These are phyloP conservation scores for Euphrasia arctica DNA, from an alignment of 305 asterid genomes.

Conservation along the genomic window DNA sequence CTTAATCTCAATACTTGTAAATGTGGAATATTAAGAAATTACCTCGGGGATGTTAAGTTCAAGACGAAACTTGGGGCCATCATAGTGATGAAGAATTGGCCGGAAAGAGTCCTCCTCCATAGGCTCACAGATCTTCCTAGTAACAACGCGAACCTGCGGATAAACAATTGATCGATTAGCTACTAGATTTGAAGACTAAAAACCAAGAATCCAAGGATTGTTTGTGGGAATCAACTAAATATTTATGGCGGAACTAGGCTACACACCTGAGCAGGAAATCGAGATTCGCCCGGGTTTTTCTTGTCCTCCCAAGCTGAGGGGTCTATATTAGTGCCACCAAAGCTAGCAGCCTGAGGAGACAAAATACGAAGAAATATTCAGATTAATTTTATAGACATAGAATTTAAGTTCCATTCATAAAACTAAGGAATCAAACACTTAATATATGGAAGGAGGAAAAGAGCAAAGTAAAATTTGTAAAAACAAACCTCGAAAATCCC, in stretches of 20 bases:
- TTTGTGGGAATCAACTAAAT: neutral
- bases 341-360: constrained; percentile 80
- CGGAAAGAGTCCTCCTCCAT: constrained; percentile 96
- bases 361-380: neutral
- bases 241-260: neutral
- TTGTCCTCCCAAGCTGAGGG: constrained; percentile 99
- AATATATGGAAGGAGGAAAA: too few relatives aligned
- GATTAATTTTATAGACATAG: too few relatives aligned
- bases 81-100: constrained; percentile 97
- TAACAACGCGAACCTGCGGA: constrained; percentile 69
- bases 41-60: constrained; percentile 96
- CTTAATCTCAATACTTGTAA: too few relatives aligned
- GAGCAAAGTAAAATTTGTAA: too few relatives aligned
- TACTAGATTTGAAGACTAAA: neutral
- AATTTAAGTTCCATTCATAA: too few relatives aligned
- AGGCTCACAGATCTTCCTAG: constrained; percentile 88
- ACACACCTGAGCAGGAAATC: constrained; percentile 95
- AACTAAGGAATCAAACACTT: neutral
- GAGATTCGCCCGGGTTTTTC: constrained; percentile 92
- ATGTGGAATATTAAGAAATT: neutral
- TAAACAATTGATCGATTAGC: neutral
- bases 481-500: constrained; percentile 85
- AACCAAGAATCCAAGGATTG: neutral
- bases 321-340: constrained; percentile 94
- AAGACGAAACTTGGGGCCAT: constrained; percentile 98